Conservation (phyloP, 371 early-diverging fungal genomes). For the Vairimorpha apis region DNA sequence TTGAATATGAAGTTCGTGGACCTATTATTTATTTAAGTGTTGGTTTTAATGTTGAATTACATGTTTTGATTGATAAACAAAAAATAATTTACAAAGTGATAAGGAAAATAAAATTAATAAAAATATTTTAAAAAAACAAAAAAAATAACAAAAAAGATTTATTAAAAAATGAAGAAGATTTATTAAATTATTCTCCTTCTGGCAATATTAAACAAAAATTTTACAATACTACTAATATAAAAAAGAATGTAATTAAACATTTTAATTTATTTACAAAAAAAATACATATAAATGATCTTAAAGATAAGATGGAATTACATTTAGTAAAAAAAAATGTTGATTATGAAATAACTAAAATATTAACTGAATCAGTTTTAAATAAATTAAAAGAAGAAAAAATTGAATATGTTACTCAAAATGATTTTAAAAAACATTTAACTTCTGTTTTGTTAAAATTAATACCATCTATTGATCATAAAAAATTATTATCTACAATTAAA, state of each 20-base stretch:
- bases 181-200: conserved; percentile 21
- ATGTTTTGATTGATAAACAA: not conserved
- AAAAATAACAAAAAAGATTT: conserved; percentile 19
- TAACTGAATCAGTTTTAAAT: conserved; percentile 49
- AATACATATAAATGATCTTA: conserved; percentile 47
- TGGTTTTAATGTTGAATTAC: not conserved
- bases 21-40: conserved; percentile 40
- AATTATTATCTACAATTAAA: conserved; percentile 79
- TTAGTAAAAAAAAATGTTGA: conserved; percentile 61
- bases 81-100: conserved; percentile 18
- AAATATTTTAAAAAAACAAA: conserved; percentile 15
- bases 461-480: conserved; percentile 81
- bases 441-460: conserved; percentile 73
- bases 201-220: not conserved
- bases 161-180: conserved; percentile 18
- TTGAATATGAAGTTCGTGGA: conserved; percentile 51
- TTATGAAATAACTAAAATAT: conserved; percentile 32
- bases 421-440: conserved; percentile 69
- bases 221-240: conserved; percentile 6
- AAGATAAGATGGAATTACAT: conserved; percentile 49
- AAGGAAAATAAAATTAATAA: conserved; percentile 20
- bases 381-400: conserved; percentile 38
- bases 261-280: conserved; percentile 47
- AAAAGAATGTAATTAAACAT: conserved; percentile 23
- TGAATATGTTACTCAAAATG: conserved; percentile 27